Conservation (phyloP, 2,329 filamentous ascomycete genomes). For the Colletotrichum scovillei region DNA sequence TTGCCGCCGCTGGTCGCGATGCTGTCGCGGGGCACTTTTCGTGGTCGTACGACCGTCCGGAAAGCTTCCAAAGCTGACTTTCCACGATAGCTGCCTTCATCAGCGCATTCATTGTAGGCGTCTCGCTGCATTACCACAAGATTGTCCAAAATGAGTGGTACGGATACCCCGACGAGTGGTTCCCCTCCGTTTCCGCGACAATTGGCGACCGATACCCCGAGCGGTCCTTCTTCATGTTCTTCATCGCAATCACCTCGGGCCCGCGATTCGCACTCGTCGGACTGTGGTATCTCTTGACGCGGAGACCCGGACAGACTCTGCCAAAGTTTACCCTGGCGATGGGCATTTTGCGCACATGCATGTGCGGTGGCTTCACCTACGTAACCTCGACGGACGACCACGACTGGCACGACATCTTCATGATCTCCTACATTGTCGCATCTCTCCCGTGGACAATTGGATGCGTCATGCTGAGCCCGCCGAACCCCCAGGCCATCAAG, state of each 20-base stretch:
- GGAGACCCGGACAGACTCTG: constrained; percentile 77
- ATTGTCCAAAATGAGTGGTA: constrained; percentile 98
- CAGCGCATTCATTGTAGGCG: constrained; percentile 84
- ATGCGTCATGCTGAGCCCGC: constrained; percentile 87
- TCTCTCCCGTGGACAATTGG: constrained; percentile 96
- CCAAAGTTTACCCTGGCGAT: constrained; percentile 85
- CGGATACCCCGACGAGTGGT: constrained; percentile 95
- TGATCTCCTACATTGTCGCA: constrained; percentile 97
- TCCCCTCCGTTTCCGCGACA: constrained; percentile 93
- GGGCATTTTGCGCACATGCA: constrained; percentile 88
- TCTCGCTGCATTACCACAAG: constrained; percentile 90
- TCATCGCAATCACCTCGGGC: constrained; percentile 95
- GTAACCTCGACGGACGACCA: constrained; percentile 98
- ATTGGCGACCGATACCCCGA: constrained; percentile 98
- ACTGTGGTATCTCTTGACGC: constrained; percentile 91
- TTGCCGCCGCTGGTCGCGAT: constrained; percentile 1
- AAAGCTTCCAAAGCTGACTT: background rate
- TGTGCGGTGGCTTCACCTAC: constrained; percentile 98
- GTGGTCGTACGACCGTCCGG: constrained; percentile 27
- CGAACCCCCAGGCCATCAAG: constrained; percentile 83
- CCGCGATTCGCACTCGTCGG: constrained; percentile 92
- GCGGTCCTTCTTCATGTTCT: constrained; percentile 95
- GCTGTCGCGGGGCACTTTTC: background rate
- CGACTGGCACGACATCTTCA: constrained; percentile 98
- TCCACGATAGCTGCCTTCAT: constrained; percentile 78